Conservation (phyloP, 1,284 basidiomycete genomes). For the Amylostereum chailletii region DNA sequence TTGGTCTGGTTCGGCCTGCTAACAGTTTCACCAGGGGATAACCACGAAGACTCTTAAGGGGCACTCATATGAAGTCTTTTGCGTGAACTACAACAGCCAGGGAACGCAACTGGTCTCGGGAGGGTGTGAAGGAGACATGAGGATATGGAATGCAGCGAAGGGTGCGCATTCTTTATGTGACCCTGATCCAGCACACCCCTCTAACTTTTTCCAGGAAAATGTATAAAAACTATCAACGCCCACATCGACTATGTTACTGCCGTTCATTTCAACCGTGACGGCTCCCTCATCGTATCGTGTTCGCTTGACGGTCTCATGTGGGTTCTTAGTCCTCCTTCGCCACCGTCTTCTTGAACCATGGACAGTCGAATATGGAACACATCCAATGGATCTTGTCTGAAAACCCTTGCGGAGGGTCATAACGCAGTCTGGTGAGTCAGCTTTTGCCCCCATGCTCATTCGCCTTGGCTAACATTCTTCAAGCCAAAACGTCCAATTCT, state of each 20-base stretch:
- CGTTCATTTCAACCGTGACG: conserved; percentile 91
- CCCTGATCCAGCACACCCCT: not conserved
- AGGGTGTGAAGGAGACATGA: conserved; percentile 86
- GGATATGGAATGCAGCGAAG: conserved; percentile 84
- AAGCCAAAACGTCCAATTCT: conserved; percentile 85
- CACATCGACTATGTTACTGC: conserved; percentile 94
- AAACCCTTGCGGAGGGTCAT: conserved; percentile 89
- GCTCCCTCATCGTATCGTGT: conserved; percentile 85
- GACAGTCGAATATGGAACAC: conserved; percentile 92
- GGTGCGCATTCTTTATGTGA: conserved; percentile 32
- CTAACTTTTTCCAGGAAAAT: conserved; percentile 44
- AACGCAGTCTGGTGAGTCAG: conserved; percentile 71
- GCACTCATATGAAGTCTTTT: conserved; percentile 87
- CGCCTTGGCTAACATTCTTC: conserved; percentile 6
- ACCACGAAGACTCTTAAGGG: conserved; percentile 64
- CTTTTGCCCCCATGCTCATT: conserved; percentile 3
- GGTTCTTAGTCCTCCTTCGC: conserved; percentile 17
- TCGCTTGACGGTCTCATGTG: conserved; percentile 92
- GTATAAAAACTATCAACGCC: conserved; percentile 78
- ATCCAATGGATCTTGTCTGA: conserved; percentile 87
- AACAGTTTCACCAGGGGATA: conserved; percentile 41
- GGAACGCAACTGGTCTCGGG: conserved; percentile 89
- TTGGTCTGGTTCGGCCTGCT: conserved; percentile 1
- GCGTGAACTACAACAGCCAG: conserved; percentile 83
- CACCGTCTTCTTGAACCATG: conserved; percentile 1